These are phyloP conservation scores for Pythium coloratum DNA, from an alignment of 352 stramenopile species.

Conservation along the genomic window DNA sequence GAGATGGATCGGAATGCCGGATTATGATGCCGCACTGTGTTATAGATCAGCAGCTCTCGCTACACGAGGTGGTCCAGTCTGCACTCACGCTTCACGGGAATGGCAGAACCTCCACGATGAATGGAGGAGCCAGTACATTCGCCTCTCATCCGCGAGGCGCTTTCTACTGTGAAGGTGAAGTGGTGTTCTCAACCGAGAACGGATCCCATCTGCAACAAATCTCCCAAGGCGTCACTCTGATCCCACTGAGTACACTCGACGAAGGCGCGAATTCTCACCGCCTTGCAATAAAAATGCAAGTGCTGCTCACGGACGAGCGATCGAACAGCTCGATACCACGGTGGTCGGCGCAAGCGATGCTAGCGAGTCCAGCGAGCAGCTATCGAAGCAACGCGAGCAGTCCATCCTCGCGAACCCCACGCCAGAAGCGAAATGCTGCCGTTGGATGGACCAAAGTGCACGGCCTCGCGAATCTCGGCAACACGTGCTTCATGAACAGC, in stretches of 20 bases:
- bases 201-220: conserved; percentile 1
- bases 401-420: conserved; percentile 13
- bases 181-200: not conserved
- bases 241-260: conserved; percentile 10
- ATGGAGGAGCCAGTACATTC: not conserved
- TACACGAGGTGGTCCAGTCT: conserved; percentile 15
- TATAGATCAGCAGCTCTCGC: conserved; percentile 13
- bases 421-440: conserved; percentile 21
- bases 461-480: conserved; percentile 75
- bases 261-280: conserved; percentile 5
- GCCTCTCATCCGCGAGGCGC: conserved; percentile 2
- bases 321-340: conserved; percentile 17
- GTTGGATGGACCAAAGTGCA: conserved; percentile 80
- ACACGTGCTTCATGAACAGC: conserved; percentile 86
- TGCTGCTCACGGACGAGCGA: conserved; percentile 20
- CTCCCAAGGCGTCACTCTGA: conserved; percentile 13
- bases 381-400: conserved; percentile 21
- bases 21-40: conserved; percentile 13
- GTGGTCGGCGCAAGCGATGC: conserved; percentile 6
- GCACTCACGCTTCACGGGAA: conserved; percentile 10
- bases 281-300: conserved; percentile 5
- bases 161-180: conserved; percentile 23
- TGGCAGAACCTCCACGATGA: not conserved
- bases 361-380: conserved; percentile 16
- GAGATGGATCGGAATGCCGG: conserved; percentile 17